These are phyloP conservation scores for Termitomyces eurrhizus DNA, from an alignment of 768 basidiomycete species.

Conservation along the genomic window DNA sequence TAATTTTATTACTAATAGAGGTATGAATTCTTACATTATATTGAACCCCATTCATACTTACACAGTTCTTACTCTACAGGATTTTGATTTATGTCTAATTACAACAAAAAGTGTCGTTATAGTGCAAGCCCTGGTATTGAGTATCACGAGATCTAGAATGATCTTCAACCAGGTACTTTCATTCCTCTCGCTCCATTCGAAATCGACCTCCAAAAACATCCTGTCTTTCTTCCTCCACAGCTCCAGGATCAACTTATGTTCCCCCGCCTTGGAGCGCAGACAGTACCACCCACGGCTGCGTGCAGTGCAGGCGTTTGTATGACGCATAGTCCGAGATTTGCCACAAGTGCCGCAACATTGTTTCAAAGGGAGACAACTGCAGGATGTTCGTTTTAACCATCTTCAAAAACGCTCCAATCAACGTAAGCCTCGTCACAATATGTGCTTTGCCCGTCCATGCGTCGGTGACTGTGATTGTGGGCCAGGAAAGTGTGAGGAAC, in stretches of 20 bases:
- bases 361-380: constrained; percentile 66
- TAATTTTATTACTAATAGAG: no score
- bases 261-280: constrained; percentile 67
- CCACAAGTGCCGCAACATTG: constrained; percentile 58
- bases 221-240: constrained; percentile 46
- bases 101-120: no score
- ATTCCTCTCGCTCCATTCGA: no score
- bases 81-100: no score
- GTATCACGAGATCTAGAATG: no score
- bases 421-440: constrained; percentile 72
- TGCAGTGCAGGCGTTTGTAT: constrained; percentile 68
- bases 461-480: constrained; percentile 75
- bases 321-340: constrained; percentile 62
- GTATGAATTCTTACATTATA: no score
- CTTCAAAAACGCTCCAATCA: constrained; percentile 71
- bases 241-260: constrained; percentile 57
- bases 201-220: no score
- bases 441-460: constrained; percentile 67
- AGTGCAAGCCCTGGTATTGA: no score
- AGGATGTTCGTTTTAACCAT: constrained; percentile 87
- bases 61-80: no score
- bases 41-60: no score
- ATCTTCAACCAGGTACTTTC: no score
- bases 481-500: constrained; percentile 82
- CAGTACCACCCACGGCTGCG: constrained; percentile 65